These are phyloP conservation scores for Erythrobasidium yunnanense DNA, from an alignment of 768 basidiomycete genomes.

Conservation along the genomic window DNA sequence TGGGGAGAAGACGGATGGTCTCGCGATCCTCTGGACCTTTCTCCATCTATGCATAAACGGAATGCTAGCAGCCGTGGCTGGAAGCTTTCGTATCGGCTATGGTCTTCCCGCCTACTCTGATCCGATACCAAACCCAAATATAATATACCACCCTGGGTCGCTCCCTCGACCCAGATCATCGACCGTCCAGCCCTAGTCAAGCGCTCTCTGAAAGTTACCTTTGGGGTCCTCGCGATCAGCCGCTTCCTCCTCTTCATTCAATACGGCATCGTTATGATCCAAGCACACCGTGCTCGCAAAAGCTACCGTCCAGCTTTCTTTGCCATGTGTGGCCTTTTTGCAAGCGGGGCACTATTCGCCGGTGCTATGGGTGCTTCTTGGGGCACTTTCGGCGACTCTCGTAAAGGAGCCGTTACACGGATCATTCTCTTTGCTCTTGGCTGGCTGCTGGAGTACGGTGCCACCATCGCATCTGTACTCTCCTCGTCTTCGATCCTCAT, in stretches of 20 bases:
- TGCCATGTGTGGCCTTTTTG: background rate
- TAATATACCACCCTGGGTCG: background rate
- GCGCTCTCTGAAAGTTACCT: background rate
- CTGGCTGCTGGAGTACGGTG: conserved; percentile 1
- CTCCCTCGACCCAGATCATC: background rate
- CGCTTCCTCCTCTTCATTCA: conserved; percentile 11
- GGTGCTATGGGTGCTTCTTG: background rate
- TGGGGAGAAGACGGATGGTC: conserved; percentile 5
- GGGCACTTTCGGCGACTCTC: background rate
- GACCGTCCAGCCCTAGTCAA: background rate
- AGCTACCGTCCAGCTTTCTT: background rate
- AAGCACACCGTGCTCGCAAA: background rate
- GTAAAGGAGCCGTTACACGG: background rate
- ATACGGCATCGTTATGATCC: background rate
- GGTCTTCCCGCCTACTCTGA: background rate
- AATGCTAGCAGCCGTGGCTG: conserved; percentile 1
- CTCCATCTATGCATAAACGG: conserved; percentile 10
- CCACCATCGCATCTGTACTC: background rate
- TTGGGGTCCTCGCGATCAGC: background rate
- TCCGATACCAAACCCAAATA: background rate
- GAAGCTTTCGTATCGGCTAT: background rate
- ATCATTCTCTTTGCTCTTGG: background rate
- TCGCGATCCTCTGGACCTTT: background rate
- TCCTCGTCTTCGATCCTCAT: background rate
- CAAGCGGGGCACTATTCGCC: background rate